phyloP scores from a whole-genome alignment of 805 yeast species.

The Candida mattraensis region DNA sequence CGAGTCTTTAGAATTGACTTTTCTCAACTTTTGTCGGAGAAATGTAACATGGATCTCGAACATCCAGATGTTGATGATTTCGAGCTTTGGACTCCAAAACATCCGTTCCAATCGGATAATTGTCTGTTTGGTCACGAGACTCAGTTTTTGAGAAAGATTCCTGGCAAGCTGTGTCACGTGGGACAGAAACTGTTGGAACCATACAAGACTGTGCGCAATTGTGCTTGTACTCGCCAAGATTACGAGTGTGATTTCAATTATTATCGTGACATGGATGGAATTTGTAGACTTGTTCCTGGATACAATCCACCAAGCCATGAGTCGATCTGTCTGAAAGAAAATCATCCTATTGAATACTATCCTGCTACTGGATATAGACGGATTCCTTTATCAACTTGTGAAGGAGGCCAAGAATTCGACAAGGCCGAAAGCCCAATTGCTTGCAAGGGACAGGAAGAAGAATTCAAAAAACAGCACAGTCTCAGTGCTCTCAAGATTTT shows the following conservation, averaged over 20 bases:
- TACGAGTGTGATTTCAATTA: conserved; percentile 90
- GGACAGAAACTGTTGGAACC: conserved; percentile 57
- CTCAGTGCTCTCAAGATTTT: conserved; percentile 51
- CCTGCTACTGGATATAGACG: conserved; percentile 86
- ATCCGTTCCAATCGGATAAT: conserved; percentile 48
- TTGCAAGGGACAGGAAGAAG: conserved; percentile 81
- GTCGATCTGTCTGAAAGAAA: conserved; percentile 53
- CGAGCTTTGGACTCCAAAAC: conserved; percentile 59
- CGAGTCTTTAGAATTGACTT: conserved; percentile 59
- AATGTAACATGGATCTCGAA: conserved; percentile 48
- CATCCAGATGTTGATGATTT: conserved; percentile 54
- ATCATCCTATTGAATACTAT: conserved; percentile 66
- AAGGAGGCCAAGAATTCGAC: conserved; percentile 72
- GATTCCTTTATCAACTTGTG: conserved; percentile 79
- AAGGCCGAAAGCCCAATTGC: conserved; percentile 51
- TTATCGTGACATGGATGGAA: conserved; percentile 63
- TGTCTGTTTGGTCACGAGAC: conserved; percentile 72
- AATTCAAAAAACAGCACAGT: conserved; percentile 57
- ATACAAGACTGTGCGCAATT: conserved; percentile 56
- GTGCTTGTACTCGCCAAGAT: conserved; percentile 81
- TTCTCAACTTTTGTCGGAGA: conserved; percentile 43
- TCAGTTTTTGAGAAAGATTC: conserved; percentile 57
- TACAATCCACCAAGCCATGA: conserved; percentile 62
- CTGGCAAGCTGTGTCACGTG: conserved; percentile 67
- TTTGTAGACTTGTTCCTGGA: conserved; percentile 76